Base-by-base conservation (phyloP, 495 filamentous ascomycete genomes). In the Haplographium delicatum region DNA sequence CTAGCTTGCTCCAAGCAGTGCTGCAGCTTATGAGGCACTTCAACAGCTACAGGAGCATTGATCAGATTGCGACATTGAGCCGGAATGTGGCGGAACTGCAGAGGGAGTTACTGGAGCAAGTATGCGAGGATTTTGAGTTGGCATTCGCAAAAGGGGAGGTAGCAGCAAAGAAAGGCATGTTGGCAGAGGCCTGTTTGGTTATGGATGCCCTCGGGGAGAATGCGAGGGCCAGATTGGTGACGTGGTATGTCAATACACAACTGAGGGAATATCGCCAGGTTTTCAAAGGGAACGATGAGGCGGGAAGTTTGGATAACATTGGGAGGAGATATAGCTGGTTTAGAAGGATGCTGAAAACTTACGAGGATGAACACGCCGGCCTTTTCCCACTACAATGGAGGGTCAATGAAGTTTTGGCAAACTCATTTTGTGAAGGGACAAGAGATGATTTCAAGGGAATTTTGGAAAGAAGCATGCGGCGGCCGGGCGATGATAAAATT, bases 1-100 rank as follows among this genome's bases (percentile, higher is more conserved):
- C 94, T 28, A 89, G 93, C 61, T 73, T 99, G 44, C 79, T 99
- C 46, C 88, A 95, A 66, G 93, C 94, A 4, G 93, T 99, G 31
- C 81, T 97, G 52, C 93, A 99, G 77, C 82, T 99, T 25, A 96
- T 96, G 89, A 86, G 86, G 49, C 89, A 99, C 70, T 99, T 99
- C 79, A 95, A 96, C 66, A 93, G 88, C 62, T 97, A 97, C 65
- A 79, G 94, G 49, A 94, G 88, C 49, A 96, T 99, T 34, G 91
- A 96, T 63, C 93, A 99, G 72, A 97, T 99, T 57, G 93, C 93
- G 15, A 87, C 89, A 3, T 79, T 98, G 27, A 91, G 88, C 60
- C 81, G 88, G 35, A 95, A 95, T 61, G 93, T 98, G 28, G 86
- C 89, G 19, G 93, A 98, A 55, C 76, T 98, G 46, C 95, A 97